Base-by-base conservation (phyloP, 2,329 filamentous ascomycete species). In the Nothophoma quercina region DNA sequence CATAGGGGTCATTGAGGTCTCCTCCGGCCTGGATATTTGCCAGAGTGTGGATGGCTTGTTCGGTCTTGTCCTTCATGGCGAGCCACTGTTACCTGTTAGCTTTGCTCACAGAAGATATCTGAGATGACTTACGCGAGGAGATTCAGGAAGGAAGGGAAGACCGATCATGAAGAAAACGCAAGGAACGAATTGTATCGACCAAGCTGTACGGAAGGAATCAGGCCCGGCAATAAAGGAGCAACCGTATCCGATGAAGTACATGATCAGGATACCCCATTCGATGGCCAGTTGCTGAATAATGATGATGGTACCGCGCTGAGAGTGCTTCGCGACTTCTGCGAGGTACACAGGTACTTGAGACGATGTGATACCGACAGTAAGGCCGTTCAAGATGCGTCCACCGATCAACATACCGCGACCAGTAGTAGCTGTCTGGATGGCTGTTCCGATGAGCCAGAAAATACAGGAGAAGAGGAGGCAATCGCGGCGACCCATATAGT, bases 391-490 rank as follows among this genome's bases (percentile, higher is more conserved):
- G 7, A 77, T 86, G 35, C 77, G 71, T 5, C 77, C 76, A 25
- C 67, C 75, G 56, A 81, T 78, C 15, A 81, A 56, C 76, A 79
- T 71, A 2, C 70, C 74, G 22, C 72, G 64, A 10, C 73, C 65
- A 54, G 69, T 74, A 16, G 63, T 67, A 15, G 72, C 71, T 46
- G 73, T 69, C 55, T 71, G 83, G 75, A 81, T 61, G 63, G 69
- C 54, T 19, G 82, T 73, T 29, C 62, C 64, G 13, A 62, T 30
- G 18, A 68, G 62, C 80, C 80, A 83, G 60, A 76, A 80, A 2
- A 82, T 45, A 43, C 75, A 81, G 13, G 78, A 77, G 56, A 81
- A 76, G 52, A 77, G 71, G 34, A 83, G 79, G 10, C 79, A 73
- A 45, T 79, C 72, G 28, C 64, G 63, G 46, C 81, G 75, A 21